Percentiles rank a stretch among this genome's conserved stretches.
These are phyloP conservation scores for Fusarium metavorans DNA, from an alignment of 2,329 filamentous ascomycete genomes.

Conservation along the genomic window DNA sequence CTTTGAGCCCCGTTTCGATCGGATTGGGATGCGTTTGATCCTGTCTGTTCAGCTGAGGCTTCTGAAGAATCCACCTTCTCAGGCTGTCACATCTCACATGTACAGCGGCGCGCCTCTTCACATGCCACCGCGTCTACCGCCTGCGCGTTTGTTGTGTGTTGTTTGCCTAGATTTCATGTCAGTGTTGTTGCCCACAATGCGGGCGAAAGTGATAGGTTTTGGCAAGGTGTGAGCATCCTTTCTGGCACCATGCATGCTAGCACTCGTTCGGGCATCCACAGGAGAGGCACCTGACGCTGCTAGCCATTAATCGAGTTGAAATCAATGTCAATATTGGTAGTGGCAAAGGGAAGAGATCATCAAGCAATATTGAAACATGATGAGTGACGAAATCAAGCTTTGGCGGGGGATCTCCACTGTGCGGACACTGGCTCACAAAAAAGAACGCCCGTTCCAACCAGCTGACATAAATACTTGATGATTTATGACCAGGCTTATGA, in stretches of 20 bases:
- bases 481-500: background rate
- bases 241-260: background rate
- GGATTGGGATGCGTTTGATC: background rate
- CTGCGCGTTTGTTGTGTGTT: background rate
- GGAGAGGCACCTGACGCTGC: background rate
- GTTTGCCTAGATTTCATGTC: background rate
- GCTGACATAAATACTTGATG: background rate
- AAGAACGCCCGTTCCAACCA: no score
- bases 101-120: slow-evolving; percentile 6
- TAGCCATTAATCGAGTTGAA: background rate
- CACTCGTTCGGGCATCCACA: background rate
- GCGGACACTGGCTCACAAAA: background rate
- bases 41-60: background rate
- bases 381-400: background rate
- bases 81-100: slow-evolving; percentile 30
- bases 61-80: slow-evolving; percentile 17
- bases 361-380: background rate
- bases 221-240: background rate
- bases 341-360: background rate
- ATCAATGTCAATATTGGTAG: background rate
- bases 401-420: background rate
- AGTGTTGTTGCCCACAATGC: background rate
- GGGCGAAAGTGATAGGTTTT: background rate
- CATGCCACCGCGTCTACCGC: slow-evolving; percentile 7
- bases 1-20: slow-evolving; percentile 5